phyloP scores from a whole-genome alignment of 164 flowering plant species.

The Aristolochia contorta region DNA sequence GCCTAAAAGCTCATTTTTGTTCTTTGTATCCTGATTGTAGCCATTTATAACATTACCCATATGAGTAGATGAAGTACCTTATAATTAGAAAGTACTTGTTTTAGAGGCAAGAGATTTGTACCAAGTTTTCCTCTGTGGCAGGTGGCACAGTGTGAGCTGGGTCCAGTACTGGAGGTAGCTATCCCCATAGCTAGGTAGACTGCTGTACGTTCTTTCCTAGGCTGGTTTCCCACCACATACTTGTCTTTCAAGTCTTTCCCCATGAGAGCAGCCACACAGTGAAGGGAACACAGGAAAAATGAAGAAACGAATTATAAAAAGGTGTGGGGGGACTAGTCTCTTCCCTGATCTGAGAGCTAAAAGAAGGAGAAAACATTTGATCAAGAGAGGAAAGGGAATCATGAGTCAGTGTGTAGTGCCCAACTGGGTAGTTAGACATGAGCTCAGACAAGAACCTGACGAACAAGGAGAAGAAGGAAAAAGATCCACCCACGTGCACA shows the following conservation, averaged over 20 bases:
- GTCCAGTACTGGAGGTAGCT: no score
- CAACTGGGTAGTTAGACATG: slow-evolving; percentile 25
- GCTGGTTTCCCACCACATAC: slow-evolving; percentile 29
- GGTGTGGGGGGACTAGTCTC: slow-evolving; percentile 9
- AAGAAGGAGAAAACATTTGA: slow-evolving; percentile 3
- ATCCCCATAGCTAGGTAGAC: no score
- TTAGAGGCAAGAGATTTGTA: no score
- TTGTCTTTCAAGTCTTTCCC: slow-evolving; percentile 19
- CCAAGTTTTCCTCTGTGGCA: no score
- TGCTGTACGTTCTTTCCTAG: neutral
- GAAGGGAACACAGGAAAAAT: no score
- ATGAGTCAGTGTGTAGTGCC: slow-evolving; percentile 34
- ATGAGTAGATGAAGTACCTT: no score
- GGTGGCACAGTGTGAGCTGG: no score
- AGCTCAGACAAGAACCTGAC: slow-evolving; percentile 27
- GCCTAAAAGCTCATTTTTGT: no score
- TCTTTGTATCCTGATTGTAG: no score
- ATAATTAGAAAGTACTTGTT: no score
- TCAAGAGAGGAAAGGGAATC: slow-evolving; percentile 12
- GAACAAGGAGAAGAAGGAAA: slow-evolving; percentile 18
- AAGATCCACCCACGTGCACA: slow-evolving; percentile 40
- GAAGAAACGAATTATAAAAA: slow-evolving; percentile 9
- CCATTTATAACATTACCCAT: no score
- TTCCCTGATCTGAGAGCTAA: neutral
- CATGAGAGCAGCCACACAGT: slow-evolving; percentile 5